These are phyloP conservation scores for Agroathelia rolfsii DNA, from an alignment of 1,284 basidiomycete species.

Conservation along the genomic window DNA sequence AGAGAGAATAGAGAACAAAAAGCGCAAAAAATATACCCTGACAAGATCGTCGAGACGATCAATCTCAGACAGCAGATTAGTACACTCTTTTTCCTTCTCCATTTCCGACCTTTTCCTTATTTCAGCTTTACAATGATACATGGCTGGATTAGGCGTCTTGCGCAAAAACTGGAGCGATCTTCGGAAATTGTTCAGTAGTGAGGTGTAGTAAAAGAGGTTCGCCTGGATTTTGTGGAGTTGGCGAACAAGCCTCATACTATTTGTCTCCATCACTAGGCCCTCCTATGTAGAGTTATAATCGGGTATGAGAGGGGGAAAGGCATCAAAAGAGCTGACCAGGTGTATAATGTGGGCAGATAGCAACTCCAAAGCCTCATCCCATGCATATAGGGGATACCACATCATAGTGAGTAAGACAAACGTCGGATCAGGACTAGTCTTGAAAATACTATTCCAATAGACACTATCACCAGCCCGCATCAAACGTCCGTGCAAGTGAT, in stretches of 20 bases:
- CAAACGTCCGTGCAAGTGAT: slow-evolving; percentile 29
- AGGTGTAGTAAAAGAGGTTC: too few relatives aligned
- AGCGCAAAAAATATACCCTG: too few relatives aligned
- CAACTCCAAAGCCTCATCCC: slow-evolving; percentile 43
- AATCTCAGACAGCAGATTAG: slow-evolving; percentile 9
- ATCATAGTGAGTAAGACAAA: slow-evolving; percentile 38
- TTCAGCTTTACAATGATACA: neutral
- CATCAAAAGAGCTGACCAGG: slow-evolving; percentile 25
- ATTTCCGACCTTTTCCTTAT: neutral
- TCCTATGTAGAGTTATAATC: slow-evolving; percentile 3
- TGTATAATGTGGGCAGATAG: slow-evolving; percentile 34
- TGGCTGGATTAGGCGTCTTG: too few relatives aligned
- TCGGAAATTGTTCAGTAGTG: too few relatives aligned
- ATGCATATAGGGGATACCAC: slow-evolving; percentile 48
- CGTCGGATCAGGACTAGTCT: slow-evolving; percentile 34
- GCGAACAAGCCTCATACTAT: slow-evolving; percentile 11
- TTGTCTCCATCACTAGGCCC: slow-evolving; percentile 3
- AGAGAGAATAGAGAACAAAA: too few relatives aligned
- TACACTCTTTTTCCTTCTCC: slow-evolving; percentile 8
- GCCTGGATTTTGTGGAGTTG: too few relatives aligned
- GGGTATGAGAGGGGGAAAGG: neutral
- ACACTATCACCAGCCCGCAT: slow-evolving; percentile 37
- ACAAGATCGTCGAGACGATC: slow-evolving; percentile 4
- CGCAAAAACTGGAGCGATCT: too few relatives aligned
- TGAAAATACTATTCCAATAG: slow-evolving; percentile 44